Evolutionary conservation across 2,329 filamentous ascomycete genomes (phyloP).

Genomic region (Daldinia sp.): DNA sequence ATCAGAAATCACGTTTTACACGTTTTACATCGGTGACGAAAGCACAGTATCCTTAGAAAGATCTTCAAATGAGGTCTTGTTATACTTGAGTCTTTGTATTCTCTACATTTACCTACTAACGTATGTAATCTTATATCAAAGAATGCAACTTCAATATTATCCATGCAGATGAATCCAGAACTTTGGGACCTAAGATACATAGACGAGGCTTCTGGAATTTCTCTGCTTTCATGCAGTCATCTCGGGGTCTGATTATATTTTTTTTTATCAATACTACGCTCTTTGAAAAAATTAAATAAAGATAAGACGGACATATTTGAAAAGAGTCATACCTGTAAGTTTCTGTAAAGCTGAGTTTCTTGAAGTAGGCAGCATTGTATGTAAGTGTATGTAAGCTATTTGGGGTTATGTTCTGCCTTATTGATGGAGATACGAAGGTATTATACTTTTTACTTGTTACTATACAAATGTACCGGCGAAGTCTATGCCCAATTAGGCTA

Average conservation of each 20-base stretch:
- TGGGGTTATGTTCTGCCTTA: neutral
- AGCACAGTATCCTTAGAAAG: slow-evolving; percentile 2
- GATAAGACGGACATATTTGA: neutral
- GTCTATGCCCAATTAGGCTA: slow-evolving; percentile 29
- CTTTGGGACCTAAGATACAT: slow-evolving; percentile 25
- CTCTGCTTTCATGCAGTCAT: slow-evolving; percentile 33
- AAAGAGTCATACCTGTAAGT: neutral
- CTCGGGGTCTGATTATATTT: slow-evolving; percentile 28
- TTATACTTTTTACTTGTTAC: neutral
- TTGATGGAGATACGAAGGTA: neutral
- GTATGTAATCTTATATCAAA: slow-evolving; percentile 15
- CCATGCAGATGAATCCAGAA: slow-evolving; percentile 33
- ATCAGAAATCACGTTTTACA: slow-evolving; percentile 3
- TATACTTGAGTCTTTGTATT: slow-evolving; percentile 20
- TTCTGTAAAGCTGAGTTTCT: slow-evolving; percentile 1
- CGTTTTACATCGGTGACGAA: neutral
- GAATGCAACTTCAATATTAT: slow-evolving; percentile 41
- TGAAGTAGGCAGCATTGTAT: neutral
- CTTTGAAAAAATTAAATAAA: neutral
- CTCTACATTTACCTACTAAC: slow-evolving; percentile 19
- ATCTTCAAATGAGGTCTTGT: neutral
- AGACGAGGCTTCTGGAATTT: slow-evolving; percentile 23
- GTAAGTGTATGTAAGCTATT: neutral
- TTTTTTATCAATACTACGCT: neutral
- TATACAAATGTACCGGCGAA: neutral